Evolutionary conservation across 1,284 basidiomycete species (phyloP).

Genomic region (Ustilago sp.): DNA sequence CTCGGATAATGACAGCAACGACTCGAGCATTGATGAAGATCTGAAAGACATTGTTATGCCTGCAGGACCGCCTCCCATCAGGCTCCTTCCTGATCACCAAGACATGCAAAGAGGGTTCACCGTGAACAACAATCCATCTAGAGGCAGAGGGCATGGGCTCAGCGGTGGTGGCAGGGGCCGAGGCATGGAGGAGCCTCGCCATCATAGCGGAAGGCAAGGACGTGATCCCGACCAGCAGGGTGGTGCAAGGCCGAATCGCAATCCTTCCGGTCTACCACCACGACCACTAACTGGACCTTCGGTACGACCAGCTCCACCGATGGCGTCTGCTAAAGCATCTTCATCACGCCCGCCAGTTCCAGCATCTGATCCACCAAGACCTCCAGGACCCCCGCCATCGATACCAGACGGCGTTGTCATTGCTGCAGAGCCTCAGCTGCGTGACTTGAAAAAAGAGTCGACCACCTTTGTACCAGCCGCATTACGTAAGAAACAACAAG

Average conservation of each 20-base stretch:
- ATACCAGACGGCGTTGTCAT: conserved; percentile 46
- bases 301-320: conserved; percentile 2
- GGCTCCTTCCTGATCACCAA: not conserved
- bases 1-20: conserved; percentile 41
- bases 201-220: conserved; percentile 9
- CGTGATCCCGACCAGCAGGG: not conserved
- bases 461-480: conserved; percentile 65
- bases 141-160: not conserved
- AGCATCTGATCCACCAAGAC: conserved; percentile 7
- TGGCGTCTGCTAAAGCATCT: not conserved
- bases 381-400: conserved; percentile 38
- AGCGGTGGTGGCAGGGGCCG: conserved; percentile 11
- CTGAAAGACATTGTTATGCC: conserved; percentile 66
- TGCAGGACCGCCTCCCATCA: conserved; percentile 52
- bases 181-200: conserved; percentile 6
- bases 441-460: conserved; percentile 64
- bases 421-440: conserved; percentile 64
- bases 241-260: conserved; percentile 1
- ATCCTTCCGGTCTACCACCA: not conserved
- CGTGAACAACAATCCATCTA: not conserved
- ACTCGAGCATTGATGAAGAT: conserved; percentile 58
- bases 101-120: not conserved
- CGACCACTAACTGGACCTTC: conserved; percentile 14
- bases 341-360: not conserved
- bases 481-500: conserved; percentile 56